A percentile compares a stretch with the other conserved stretches of the same genome.
Evolutionary conservation across 2,329 filamentous ascomycete species (phyloP).

Genomic region (Ophiocordyceps australis): DNA sequence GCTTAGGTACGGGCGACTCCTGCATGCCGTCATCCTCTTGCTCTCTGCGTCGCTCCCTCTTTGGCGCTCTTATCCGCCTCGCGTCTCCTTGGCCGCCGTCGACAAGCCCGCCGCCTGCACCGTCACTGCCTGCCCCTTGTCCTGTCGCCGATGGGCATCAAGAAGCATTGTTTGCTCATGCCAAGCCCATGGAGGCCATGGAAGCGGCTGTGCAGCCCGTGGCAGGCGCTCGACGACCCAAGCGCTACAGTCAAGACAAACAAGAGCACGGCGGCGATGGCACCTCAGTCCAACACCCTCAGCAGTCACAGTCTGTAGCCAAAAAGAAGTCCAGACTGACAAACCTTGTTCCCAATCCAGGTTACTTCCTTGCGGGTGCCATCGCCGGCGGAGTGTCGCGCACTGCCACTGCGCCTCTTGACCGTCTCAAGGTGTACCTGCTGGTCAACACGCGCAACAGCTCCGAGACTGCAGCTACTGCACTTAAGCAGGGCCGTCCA

Average conservation of each 20-base stretch:
- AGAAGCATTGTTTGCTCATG: slow-evolving; percentile 2
- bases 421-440: slow-evolving; percentile 92
- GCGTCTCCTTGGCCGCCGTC: slow-evolving; percentile 27
- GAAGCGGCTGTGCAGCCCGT: slow-evolving; percentile 5
- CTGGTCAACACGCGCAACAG: slow-evolving; percentile 60
- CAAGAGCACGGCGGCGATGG: slow-evolving; percentile 13
- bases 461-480: slow-evolving; percentile 37
- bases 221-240: slow-evolving; percentile 8
- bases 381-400: slow-evolving; percentile 87
- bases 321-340: slow-evolving; percentile 34
- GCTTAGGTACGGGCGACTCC: slow-evolving; percentile 69
- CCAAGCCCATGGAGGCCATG: slow-evolving; percentile 3
- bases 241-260: slow-evolving; percentile 6
- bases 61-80: slow-evolving; percentile 58
- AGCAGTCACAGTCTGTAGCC: slow-evolving; percentile 11
- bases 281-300: slow-evolving; percentile 12
- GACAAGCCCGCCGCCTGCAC: slow-evolving; percentile 5
- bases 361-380: slow-evolving; percentile 94
- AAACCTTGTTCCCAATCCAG: slow-evolving; percentile 66
- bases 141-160: neutral
- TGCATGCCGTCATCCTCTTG: slow-evolving; percentile 9
- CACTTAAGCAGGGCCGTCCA: slow-evolving; percentile 53
- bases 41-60: slow-evolving; percentile 51
- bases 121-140: slow-evolving; percentile 2
- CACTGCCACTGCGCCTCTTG: slow-evolving; percentile 87